Conservation (phyloP, 441 rosid species). For the Cnidoscolus chayamansa region DNA sequence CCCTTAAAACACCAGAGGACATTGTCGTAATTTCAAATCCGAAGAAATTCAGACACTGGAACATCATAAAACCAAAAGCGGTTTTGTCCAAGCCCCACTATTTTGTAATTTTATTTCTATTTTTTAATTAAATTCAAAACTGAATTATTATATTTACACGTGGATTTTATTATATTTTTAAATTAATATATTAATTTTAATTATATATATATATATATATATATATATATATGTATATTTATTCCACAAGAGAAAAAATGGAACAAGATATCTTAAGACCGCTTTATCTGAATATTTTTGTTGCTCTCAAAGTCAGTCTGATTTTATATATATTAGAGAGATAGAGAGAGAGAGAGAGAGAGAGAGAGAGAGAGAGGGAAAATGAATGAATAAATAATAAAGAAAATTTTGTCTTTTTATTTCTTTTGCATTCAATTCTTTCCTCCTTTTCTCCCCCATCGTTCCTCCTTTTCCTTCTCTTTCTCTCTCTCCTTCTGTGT, state of each 20-base stretch:
- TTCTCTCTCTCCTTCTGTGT: constrained; percentile 11
- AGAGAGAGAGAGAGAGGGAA: background rate
- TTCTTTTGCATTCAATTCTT: constrained; percentile 37
- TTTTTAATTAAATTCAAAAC: too few relatives aligned
- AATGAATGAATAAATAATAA: constrained; percentile 2
- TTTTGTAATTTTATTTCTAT: too few relatives aligned
- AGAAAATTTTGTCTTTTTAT: constrained; percentile 35
- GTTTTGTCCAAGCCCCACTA: constrained; percentile 16
- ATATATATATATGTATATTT: constrained; percentile 6
- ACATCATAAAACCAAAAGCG: constrained; percentile 21
- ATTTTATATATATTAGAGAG: constrained; percentile 18
- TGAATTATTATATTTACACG: too few relatives aligned
- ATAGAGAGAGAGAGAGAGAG: background rate
- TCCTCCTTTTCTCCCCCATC: constrained; percentile 1
- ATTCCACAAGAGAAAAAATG: constrained; percentile 23
- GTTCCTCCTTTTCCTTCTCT: constrained; percentile 17
- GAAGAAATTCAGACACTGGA: constrained; percentile 15
- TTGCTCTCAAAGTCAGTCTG: constrained; percentile 34
- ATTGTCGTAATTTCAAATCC: constrained; percentile 23
- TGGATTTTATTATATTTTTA: too few relatives aligned
- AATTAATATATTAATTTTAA: too few relatives aligned
- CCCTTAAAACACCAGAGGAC: background rate
- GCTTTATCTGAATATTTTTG: constrained; percentile 40
- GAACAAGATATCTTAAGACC: constrained; percentile 44
- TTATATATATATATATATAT: too few relatives aligned